Base-by-base conservation (phyloP, 345 rosid genomes). In the Euclidium syriacum region DNA sequence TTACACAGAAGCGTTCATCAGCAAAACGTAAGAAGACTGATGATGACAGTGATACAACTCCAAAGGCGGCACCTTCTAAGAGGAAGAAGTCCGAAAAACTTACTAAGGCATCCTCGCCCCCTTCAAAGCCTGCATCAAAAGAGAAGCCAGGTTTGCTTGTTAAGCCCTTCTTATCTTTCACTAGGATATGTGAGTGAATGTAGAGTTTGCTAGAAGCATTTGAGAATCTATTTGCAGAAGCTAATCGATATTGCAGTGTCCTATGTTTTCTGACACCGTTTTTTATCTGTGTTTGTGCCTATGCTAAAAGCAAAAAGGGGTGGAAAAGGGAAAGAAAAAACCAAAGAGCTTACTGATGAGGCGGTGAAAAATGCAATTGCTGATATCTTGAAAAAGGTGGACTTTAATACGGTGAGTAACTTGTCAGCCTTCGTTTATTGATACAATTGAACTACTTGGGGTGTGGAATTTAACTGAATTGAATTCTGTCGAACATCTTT, bases 361-460 rank as follows among this genome's bases (percentile, higher is more conserved):
- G 88, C 76, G 66, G 83, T 92, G 12, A 82, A 88, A 69, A 76
- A 74, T 60, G 85, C 91, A 19, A 85, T 82, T 26, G 75, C 82
- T 73, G 84, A 83, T 73, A 84, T 83, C 68, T 88, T 91, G 10
- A 84, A 84, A 68, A 78, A 79, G 64, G 98, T 91, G 64, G 98
- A 91, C 77, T 91, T 91, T 73, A 86, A 81, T 61, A 91, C 89
- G 54, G 96, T 91, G 67, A 67, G 88, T 53, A 72, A 59, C 33
- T 44, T 35, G 11, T 62, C 68, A 44, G 51, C 9, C 60, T 50
- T 58, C 24, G 16, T 30, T 41, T 38, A 36, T 4, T 1, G 23
- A 43, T 8, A 16, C 19, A 14, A 20, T 14, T 42, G 4, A 7
- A 23, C 36, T 65, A 65, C 61, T 30, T 10, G 42, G 27, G 23